phyloP scores from a whole-genome alignment of 2,329 filamentous ascomycete species.

The Pestalotiopsis sp. region DNA sequence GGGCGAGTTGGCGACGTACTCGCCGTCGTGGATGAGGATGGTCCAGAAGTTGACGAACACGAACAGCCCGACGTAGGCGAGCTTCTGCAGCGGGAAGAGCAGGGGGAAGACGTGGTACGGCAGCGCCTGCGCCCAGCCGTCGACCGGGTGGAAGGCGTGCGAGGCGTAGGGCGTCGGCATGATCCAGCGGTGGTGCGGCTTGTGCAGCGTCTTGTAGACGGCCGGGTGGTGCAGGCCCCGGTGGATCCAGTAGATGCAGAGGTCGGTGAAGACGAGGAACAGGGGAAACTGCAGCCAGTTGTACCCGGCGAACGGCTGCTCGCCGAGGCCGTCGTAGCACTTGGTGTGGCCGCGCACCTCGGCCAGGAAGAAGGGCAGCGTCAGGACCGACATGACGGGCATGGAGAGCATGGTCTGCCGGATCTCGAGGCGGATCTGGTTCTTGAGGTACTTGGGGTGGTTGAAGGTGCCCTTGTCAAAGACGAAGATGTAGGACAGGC shows the following conservation, averaged over 20 bases:
- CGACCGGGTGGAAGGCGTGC: slow-evolving; percentile 92
- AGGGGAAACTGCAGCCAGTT: slow-evolving; percentile 81
- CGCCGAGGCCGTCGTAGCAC: slow-evolving; percentile 79
- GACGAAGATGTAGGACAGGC: slow-evolving; percentile 82
- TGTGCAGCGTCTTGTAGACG: slow-evolving; percentile 89
- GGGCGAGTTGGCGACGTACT: slow-evolving; percentile 90
- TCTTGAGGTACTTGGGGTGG: slow-evolving; percentile 93
- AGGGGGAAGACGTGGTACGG: slow-evolving; percentile 95
- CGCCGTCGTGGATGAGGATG: slow-evolving; percentile 93
- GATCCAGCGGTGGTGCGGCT: slow-evolving; percentile 99
- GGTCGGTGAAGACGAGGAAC: slow-evolving; percentile 78
- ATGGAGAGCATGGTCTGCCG: slow-evolving; percentile 75
- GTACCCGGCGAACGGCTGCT: slow-evolving; percentile 79
- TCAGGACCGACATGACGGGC: slow-evolving; percentile 82
- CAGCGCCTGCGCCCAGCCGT: slow-evolving; percentile 85
- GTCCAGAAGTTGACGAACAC: slow-evolving; percentile 97
- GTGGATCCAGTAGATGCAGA: slow-evolving; percentile 80
- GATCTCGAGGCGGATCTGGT: slow-evolving; percentile 88
- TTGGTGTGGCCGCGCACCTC: slow-evolving; percentile 86
- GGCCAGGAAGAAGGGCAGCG: slow-evolving; percentile 76
- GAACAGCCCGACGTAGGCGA: slow-evolving; percentile 84
- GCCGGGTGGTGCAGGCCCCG: slow-evolving; percentile 71
- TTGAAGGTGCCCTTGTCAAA: slow-evolving; percentile 89
- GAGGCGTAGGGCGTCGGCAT: slow-evolving; percentile 94
- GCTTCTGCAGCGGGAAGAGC: slow-evolving; percentile 89